Evolutionary conservation across 306 rosid genomes (phyloP).

Genomic region (Mucuna pruriens): DNA sequence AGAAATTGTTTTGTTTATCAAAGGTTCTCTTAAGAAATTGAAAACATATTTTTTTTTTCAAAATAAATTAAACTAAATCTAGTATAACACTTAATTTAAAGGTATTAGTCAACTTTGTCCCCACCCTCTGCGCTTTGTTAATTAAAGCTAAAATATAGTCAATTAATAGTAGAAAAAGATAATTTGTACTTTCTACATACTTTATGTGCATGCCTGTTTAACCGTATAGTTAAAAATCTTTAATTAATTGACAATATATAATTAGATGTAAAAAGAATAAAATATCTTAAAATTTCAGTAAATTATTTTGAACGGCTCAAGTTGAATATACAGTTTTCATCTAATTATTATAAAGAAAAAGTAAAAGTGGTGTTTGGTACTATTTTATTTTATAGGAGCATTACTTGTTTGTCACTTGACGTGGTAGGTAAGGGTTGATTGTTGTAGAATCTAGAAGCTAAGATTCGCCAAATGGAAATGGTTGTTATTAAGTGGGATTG

Average conservation of each 20-base stretch:
- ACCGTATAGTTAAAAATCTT: background rate
- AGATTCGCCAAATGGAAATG: background rate
- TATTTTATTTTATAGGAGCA: background rate
- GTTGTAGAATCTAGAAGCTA: background rate
- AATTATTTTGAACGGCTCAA: background rate
- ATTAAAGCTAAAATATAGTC: too few relatives aligned
- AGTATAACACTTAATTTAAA: background rate
- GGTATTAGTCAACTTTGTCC: too few relatives aligned
- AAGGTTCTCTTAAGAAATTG: background rate
- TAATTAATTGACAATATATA: background rate
- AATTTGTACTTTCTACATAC: too few relatives aligned
- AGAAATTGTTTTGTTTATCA: background rate
- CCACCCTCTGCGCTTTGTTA: too few relatives aligned
- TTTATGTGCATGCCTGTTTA: too few relatives aligned
- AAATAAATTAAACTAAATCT: background rate
- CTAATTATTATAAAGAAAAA: background rate
- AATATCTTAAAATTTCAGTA: background rate
- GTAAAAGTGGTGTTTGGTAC: background rate
- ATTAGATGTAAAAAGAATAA: background rate
- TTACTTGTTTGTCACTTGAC: constrained; percentile 16
- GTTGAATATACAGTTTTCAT: background rate
- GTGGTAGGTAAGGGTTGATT: background rate
- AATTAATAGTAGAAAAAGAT: too few relatives aligned
- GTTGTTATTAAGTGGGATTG: background rate
- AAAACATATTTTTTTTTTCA: background rate